Evolutionary conservation across 257 asterid species (phyloP), one percentile per base, ranked within the genome.

Genomic region (Nemophila menziesii): DNA sequence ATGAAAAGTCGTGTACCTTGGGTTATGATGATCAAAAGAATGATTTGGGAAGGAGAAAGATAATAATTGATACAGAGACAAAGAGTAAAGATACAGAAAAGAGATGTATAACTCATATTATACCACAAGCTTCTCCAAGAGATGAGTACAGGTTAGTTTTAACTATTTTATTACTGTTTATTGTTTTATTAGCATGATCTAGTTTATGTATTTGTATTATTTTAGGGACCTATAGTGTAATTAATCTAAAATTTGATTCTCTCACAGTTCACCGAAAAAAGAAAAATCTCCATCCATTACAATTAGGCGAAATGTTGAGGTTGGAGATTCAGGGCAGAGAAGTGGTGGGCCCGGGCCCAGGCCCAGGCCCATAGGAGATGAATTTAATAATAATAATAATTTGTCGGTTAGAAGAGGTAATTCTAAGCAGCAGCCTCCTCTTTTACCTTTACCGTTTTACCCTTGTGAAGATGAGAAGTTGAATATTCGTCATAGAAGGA

Each of bases 281-380:
- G 93, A 84, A 49, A 85, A 75, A 64, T 85, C 94, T 49, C 93
- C 96, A 44, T 52, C 96, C 36, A 73, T 92, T 9, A n/a, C n/a
- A n/a, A n/a, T n/a, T n/a, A 73, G 84, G 66, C 68, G 86, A 49
- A 70, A 54, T 51, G 54, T 66, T 56, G 86, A 80, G 55, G 62
- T 63, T 56, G 95, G 80, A 44, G 93, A 83, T 23, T 71, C 81
- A 21, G 68, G 83, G 33, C 93, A 54, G 65, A 82, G 83, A 63
- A 71, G n/a, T n/a, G n/a, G n/a, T n/a, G n/a, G n/a, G n/a, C n/a
- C n/a, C n/a, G n/a, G n/a, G n/a, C n/a, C n/a, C n/a, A n/a, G n/a
- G n/a, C n/a, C n/a, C n/a, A n/a, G n/a, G n/a, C n/a, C n/a, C n/a
- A n/a, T n/a, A n/a, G n/a, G n/a, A n/a, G n/a, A n/a, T n/a, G n/a